These are phyloP conservation scores for Acer yangbiense DNA, from an alignment of 345 rosid genomes.

Conservation along the genomic window DNA sequence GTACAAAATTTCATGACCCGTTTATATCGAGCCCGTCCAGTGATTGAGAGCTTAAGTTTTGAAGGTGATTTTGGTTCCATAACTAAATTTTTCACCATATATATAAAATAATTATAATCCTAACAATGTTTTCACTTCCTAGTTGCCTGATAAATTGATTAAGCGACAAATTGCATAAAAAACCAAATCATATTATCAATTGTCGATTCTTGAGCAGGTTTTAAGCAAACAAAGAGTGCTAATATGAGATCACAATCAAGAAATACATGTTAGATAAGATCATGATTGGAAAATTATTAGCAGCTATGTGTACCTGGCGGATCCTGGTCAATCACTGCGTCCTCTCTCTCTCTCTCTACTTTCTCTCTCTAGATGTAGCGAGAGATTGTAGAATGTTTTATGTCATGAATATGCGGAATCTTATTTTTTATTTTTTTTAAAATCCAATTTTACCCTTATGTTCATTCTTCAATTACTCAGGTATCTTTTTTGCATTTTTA, in stretches of 20 bases:
- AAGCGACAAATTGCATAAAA: background rate
- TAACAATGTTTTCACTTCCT: background rate
- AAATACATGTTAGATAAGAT: background rate
- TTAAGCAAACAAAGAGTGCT: background rate
- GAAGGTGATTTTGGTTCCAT: constrained; percentile 63
- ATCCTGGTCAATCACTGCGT: background rate
- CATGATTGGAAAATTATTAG: background rate
- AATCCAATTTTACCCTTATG: too few species aligned
- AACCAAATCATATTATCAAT: background rate
- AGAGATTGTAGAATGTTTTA: background rate
- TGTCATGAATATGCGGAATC: too few species aligned
- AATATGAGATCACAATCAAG: background rate
- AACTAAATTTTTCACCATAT: constrained; percentile 10
- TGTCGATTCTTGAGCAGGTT: background rate
- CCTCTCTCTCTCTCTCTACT: constrained; percentile 11
- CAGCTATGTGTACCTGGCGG: background rate
- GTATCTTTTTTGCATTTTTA: too few species aligned
- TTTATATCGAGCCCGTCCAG: constrained; percentile 26
- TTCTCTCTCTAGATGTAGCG: background rate
- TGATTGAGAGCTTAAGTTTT: constrained; percentile 34
- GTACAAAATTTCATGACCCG: constrained; percentile 21
- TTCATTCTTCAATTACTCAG: too few species aligned
- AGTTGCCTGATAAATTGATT: background rate
- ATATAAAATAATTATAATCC: constrained; percentile 3
- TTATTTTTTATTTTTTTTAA: too few species aligned